Conservation (phyloP, 2,329 filamentous ascomycete species). For the Colletotrichum abscissum region DNA sequence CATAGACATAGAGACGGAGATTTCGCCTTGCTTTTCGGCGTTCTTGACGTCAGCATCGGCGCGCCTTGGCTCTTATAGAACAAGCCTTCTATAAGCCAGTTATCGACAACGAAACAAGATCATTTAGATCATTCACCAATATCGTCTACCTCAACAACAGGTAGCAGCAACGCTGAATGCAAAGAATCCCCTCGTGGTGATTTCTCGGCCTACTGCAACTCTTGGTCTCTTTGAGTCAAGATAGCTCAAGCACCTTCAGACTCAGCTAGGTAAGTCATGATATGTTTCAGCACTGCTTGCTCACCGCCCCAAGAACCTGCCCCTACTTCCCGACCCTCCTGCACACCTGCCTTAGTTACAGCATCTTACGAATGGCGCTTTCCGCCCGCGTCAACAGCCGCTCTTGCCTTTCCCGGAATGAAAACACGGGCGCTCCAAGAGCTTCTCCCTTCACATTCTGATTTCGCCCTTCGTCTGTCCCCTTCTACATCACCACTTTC, state of each 20-base stretch:
- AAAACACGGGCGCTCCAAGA: neutral
- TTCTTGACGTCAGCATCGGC: too few species aligned
- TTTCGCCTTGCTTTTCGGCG: too few species aligned
- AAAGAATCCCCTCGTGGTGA: neutral
- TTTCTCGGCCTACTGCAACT: too few species aligned
- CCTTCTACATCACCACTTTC: neutral
- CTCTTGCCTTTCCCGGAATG: neutral
- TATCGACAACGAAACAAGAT: too few species aligned
- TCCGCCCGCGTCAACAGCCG: neutral
- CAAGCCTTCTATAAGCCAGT: too few species aligned
- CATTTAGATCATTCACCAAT: neutral
- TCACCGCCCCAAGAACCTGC: too few species aligned
- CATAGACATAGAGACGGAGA: too few species aligned
- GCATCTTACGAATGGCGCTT: neutral
- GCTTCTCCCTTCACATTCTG: neutral
- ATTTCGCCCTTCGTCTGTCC: neutral
- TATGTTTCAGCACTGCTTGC: too few species aligned
- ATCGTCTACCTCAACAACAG: neutral
- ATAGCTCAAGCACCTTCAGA: neutral
- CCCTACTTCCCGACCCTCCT: neutral
- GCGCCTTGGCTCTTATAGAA: neutral
- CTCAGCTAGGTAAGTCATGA: too few species aligned
- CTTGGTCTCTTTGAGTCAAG: neutral
- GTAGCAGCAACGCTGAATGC: neutral
- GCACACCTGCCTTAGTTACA: neutral